Conservation (phyloP, 1,284 basidiomycete genomes). For the Papiliotrema laurentii region DNA sequence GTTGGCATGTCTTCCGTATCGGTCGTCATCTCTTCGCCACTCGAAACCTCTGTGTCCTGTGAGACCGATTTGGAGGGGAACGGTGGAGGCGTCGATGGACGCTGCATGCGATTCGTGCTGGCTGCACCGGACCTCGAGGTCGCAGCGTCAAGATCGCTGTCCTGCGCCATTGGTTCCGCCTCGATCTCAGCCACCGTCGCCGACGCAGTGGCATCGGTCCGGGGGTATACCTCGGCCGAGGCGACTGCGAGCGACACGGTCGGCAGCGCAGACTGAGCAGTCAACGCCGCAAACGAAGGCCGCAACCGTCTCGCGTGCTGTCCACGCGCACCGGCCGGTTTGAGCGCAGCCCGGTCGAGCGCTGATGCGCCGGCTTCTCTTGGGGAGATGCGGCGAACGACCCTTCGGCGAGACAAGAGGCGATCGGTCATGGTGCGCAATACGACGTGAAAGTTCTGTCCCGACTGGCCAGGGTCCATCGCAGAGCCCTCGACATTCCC, state of each 20-base stretch:
- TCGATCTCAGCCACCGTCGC: too few species aligned
- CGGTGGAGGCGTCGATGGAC: not conserved
- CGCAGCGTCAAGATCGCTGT: too few species aligned
- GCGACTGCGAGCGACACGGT: too few species aligned
- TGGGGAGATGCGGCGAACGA: slow-evolving; percentile 31
- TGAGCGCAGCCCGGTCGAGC: not conserved
- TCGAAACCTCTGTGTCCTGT: not conserved
- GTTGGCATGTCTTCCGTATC: not conserved
- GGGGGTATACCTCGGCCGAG: too few species aligned
- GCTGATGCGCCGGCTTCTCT: not conserved
- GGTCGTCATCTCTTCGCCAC: too few species aligned
- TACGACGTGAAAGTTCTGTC: slow-evolving; percentile 46
- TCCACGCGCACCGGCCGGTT: not conserved
- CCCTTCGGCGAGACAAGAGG: slow-evolving; percentile 47
- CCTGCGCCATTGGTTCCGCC: too few species aligned
- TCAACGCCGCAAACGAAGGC: too few species aligned
- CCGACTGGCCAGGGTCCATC: slow-evolving; percentile 32
- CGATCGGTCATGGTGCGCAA: slow-evolving; percentile 51
- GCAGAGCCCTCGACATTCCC: slow-evolving; percentile 26
- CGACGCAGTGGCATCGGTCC: too few species aligned
- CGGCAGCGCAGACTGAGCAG: too few species aligned
- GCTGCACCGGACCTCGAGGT: too few species aligned
- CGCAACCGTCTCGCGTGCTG: too few species aligned
- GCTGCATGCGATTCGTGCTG: not conserved
- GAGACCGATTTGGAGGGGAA: not conserved